phyloP scores from a whole-genome alignment of 805 yeast genomes.

The Tetrapisispora iriomotensis region DNA sequence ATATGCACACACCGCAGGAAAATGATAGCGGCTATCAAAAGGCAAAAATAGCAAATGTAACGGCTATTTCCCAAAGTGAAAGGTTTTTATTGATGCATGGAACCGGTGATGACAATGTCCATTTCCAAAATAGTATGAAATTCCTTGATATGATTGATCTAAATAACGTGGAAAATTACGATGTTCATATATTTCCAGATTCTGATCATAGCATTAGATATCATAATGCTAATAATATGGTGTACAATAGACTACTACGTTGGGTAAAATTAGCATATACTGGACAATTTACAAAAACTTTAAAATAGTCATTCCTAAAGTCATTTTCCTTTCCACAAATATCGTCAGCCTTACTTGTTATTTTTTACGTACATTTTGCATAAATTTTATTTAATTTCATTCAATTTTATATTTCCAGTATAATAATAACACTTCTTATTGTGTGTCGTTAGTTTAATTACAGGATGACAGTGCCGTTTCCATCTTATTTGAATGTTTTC shows the following conservation, averaged over 20 bases:
- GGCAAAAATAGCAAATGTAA: constrained; percentile 48
- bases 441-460: no score
- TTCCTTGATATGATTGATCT: constrained; percentile 66
- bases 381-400: no score
- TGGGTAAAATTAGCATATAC: constrained; percentile 59
- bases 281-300: constrained; percentile 34
- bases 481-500: no score
- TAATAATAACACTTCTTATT: no score
- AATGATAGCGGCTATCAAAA: constrained; percentile 54
- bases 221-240: constrained; percentile 63
- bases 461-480: no score
- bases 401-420: no score
- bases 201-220: constrained; percentile 64
- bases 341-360: no score
- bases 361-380: no score
- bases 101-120: constrained; percentile 95
- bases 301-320: no score
- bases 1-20: constrained; percentile 73
- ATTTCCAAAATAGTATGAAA: constrained; percentile 78
- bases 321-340: no score
- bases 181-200: constrained; percentile 71
- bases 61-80: constrained; percentile 43
- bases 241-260: constrained; percentile 52
- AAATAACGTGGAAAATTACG: constrained; percentile 73
- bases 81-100: constrained; percentile 91